Conservation (phyloP, 2,329 filamentous ascomycete genomes). For the Amesomyces nigricolor region DNA sequence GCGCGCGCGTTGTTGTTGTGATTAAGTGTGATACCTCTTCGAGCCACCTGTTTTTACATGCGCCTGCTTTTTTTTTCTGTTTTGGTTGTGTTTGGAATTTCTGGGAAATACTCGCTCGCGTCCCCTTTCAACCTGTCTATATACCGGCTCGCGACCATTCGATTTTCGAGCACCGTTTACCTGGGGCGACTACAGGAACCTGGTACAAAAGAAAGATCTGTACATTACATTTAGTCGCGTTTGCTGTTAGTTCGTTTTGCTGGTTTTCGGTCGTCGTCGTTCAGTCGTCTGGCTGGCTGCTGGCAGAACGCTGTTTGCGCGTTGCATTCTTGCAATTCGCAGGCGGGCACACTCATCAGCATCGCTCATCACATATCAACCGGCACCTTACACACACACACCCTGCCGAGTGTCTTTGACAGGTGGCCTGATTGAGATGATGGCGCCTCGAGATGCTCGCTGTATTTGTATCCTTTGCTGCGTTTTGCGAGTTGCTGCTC, state of each 20-base stretch:
- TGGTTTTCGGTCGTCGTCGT: constrained; percentile 37
- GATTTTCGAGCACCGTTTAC: constrained; percentile 27
- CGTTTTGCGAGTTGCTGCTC: constrained; percentile 24
- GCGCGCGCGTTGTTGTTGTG: constrained; percentile 35
- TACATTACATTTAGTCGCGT: constrained; percentile 52
- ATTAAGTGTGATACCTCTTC: constrained; percentile 33
- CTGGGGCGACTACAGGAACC: constrained; percentile 36
- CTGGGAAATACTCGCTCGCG: constrained; percentile 27
- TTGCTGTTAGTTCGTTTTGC: constrained; percentile 39
- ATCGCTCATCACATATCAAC: constrained; percentile 33
- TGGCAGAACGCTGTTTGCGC: constrained; percentile 29
- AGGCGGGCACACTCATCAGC: constrained; percentile 28
- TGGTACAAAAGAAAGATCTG: constrained; percentile 44
- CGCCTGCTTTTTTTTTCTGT: constrained; percentile 26
- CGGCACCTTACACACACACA: constrained; percentile 25
- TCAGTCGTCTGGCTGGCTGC: constrained; percentile 37
- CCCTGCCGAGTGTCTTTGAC: constrained; percentile 18
- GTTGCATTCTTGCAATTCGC: constrained; percentile 24
- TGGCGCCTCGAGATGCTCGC: constrained; percentile 19
- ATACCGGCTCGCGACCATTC: constrained; percentile 32
- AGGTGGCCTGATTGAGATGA: constrained; percentile 18
- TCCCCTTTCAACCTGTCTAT: constrained; percentile 26
- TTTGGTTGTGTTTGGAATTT: constrained; percentile 25
- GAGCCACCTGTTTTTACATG: constrained; percentile 23
- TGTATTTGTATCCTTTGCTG: constrained; percentile 19